A percentile compares a stretch with the other conserved stretches of the same genome.
phyloP scores from a whole-genome alignment of 345 rosid genomes.

The Eucalyptus sp. region DNA sequence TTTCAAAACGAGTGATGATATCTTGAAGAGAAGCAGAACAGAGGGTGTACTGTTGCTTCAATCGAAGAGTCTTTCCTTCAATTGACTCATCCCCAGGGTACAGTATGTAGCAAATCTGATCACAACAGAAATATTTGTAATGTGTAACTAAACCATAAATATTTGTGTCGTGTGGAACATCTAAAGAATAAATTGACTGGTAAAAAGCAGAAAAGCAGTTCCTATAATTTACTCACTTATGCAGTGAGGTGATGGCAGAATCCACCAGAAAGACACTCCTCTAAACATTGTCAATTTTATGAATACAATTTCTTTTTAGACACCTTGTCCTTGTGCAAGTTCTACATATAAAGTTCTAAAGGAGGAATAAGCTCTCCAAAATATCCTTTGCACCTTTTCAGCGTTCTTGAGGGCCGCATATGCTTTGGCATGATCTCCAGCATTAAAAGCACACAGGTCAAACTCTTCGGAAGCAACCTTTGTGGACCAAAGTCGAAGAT shows the following conservation, averaged over 20 bases:
- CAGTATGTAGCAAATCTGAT: constrained; percentile 36
- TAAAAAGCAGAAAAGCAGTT: background rate
- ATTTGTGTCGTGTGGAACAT: background rate
- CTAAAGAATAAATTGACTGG: background rate
- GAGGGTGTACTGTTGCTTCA: constrained; percentile 45
- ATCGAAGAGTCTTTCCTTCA: constrained; percentile 37
- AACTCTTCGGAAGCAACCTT: constrained; percentile 25
- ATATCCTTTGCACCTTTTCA: constrained; percentile 18
- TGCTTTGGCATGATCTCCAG: constrained; percentile 41
- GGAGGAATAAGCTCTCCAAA: background rate
- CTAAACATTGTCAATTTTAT: background rate
- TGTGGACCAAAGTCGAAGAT: constrained; percentile 45
- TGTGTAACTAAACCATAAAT: background rate
- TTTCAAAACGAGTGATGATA: constrained; percentile 31
- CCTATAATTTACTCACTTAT: background rate
- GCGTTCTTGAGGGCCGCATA: constrained; percentile 27
- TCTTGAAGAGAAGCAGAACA: constrained; percentile 45
- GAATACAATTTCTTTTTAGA: background rate
- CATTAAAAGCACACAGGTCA: constrained; percentile 22
- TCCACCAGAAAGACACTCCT: background rate
- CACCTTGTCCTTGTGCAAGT: background rate
- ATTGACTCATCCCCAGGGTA: constrained; percentile 38
- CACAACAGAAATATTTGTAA: background rate
- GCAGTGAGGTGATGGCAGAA: background rate
- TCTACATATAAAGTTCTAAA: background rate